Conservation (phyloP, 306 rosid genomes). For the Quercus robur region DNA sequence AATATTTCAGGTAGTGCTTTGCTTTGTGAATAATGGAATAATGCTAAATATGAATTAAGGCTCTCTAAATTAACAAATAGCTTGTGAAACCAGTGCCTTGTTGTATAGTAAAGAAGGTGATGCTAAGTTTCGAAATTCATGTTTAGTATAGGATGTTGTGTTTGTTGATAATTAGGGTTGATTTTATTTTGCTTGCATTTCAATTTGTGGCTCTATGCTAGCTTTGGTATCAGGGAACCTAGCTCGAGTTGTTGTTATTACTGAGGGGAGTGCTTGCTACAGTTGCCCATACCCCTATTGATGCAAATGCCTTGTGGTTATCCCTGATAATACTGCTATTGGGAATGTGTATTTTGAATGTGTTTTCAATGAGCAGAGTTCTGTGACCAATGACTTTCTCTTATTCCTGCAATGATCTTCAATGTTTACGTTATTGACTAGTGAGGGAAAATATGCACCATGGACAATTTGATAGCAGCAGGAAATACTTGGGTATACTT, state of each 20-base stretch:
- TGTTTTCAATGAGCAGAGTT: no score
- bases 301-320: conserved; percentile 77
- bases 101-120: background rate
- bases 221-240: background rate
- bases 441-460: no score
- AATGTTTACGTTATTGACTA: no score
- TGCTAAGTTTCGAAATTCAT: background rate
- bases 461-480: no score
- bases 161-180: background rate
- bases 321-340: no score
- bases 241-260: background rate
- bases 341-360: no score
- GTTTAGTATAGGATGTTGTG: background rate
- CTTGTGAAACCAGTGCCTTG: background rate
- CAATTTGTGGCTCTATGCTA: background rate
- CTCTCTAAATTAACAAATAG: background rate
- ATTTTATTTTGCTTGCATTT: background rate
- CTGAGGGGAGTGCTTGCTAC: conserved; percentile 92
- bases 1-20: background rate
- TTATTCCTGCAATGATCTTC: no score
- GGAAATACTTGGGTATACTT: no score
- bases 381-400: no score
- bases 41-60: background rate
- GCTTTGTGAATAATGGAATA: background rate
- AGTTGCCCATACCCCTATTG: conserved; percentile 91